Evolutionary conservation across 1,284 basidiomycete genomes (phyloP).

Genomic region (Wallemia ichthyophaga): DNA sequence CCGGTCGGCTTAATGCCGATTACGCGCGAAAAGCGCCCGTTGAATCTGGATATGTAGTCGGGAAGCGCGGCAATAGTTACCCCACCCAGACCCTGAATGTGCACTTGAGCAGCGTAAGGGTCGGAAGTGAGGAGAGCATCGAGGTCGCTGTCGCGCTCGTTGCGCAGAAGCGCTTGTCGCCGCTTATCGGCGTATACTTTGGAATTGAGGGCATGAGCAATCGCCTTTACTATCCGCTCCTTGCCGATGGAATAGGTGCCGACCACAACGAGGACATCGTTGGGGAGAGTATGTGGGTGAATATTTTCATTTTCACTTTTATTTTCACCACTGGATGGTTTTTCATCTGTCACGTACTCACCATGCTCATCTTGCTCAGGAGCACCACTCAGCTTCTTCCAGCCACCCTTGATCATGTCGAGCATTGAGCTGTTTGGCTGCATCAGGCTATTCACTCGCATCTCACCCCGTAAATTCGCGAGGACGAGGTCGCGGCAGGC

Average conservation of each 20-base stretch:
- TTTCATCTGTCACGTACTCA: conserved; percentile 16
- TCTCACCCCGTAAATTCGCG: conserved; percentile 20
- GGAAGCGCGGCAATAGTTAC: conserved; percentile 50
- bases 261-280: conserved; percentile 1
- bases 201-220: conserved; percentile 49
- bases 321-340: conserved; percentile 11
- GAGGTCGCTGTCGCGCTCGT: background rate
- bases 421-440: background rate
- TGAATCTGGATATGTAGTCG: conserved; percentile 43
- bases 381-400: conserved; percentile 6
- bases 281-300: background rate
- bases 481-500: conserved; percentile 63
- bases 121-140: background rate
- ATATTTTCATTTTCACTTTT: conserved; percentile 7
- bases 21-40: conserved; percentile 37
- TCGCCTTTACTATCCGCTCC: conserved; percentile 80
- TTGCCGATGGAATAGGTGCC: conserved; percentile 93
- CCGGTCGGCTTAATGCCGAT: conserved; percentile 76
- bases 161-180: background rate
- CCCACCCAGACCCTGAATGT: conserved; percentile 49
- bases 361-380: conserved; percentile 8
- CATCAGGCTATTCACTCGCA: conserved; percentile 3
- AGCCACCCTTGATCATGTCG: background rate
- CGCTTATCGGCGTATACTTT: conserved; percentile 59
- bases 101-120: conserved; percentile 30